These are phyloP conservation scores for Grigorovia humatica DNA, from an alignment of 805 yeast species.

Conservation along the genomic window DNA sequence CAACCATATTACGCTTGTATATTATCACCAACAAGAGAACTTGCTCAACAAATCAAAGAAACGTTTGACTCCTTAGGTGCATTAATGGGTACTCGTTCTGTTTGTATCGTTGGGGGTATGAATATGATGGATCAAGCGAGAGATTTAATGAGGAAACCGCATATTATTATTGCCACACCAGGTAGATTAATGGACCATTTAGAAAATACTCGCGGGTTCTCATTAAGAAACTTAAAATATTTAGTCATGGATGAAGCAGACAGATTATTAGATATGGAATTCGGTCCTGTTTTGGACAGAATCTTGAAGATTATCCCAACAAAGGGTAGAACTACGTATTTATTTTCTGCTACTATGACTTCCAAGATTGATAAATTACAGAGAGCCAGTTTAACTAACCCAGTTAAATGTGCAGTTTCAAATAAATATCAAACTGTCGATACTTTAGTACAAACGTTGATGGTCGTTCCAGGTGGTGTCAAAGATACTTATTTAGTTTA, in stretches of 20 bases:
- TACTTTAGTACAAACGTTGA: constrained; percentile 77
- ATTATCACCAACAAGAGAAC: constrained; percentile 75
- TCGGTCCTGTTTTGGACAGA: constrained; percentile 87
- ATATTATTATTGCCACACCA: constrained; percentile 90
- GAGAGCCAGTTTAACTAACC: constrained; percentile 80
- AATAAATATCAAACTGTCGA: constrained; percentile 87
- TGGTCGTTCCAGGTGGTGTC: constrained; percentile 86
- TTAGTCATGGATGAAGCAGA: constrained; percentile 97
- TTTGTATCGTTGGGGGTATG: constrained; percentile 94
- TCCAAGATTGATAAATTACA: constrained; percentile 90
- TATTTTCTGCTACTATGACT: constrained; percentile 96
- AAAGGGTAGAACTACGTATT: constrained; percentile 66
- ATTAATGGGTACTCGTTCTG: constrained; percentile 82
- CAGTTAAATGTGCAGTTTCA: constrained; percentile 85
- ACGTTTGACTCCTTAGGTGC: constrained; percentile 91
- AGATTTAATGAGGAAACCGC: constrained; percentile 89
- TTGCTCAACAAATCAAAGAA: constrained; percentile 82
- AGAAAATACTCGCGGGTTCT: constrained; percentile 85
- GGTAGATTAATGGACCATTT: constrained; percentile 89
- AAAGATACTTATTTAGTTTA: constrained; percentile 83
- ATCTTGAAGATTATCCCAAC: constrained; percentile 76
- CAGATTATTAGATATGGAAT: constrained; percentile 88
- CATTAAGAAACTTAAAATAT: constrained; percentile 64
- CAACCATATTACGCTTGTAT: constrained; percentile 83
- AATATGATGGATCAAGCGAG: constrained; percentile 96